Evolutionary conservation across 495 filamentous ascomycete genomes (phyloP).

Genomic region (Hypoxylon subgilvum): DNA sequence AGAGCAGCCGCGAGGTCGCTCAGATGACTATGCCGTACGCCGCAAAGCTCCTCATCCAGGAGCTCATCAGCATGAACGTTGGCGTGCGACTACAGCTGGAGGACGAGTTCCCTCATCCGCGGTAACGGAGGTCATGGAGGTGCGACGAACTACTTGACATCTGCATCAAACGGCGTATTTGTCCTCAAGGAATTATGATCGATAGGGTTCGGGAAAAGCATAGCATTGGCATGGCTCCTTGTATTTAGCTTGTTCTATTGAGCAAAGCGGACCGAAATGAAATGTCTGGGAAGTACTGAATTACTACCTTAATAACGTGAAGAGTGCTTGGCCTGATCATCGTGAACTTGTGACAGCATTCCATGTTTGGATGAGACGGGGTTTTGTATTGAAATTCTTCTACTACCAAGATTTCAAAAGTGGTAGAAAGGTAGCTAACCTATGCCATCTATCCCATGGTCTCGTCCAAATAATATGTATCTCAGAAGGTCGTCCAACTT

Average conservation of each 20-base stretch:
- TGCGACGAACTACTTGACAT: conserved; percentile 7
- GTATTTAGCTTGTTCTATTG: background rate
- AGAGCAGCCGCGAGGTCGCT: conserved; percentile 76
- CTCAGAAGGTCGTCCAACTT: background rate
- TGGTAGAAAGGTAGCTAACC: too few relatives aligned
- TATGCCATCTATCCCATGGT: background rate
- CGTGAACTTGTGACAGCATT: too few relatives aligned
- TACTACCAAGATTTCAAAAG: too few relatives aligned
- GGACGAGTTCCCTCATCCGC: conserved; percentile 81
- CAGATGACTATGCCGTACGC: conserved; percentile 99
- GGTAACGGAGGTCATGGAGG: conserved; percentile 23
- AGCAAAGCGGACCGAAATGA: background rate
- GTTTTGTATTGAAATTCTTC: too few relatives aligned
- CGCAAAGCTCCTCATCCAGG: conserved; percentile 94
- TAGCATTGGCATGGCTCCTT: conserved; percentile 1
- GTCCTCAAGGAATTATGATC: conserved; percentile 2
- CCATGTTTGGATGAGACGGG: too few relatives aligned
- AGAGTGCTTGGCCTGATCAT: background rate
- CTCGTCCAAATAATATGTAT: too few relatives aligned
- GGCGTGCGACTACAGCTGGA: conserved; percentile 82
- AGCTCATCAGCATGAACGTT: conserved; percentile 97
- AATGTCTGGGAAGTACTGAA: too few relatives aligned
- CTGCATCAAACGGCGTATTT: conserved; percentile 38
- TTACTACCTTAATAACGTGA: too few relatives aligned
- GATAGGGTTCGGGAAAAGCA: conserved; percentile 19